phyloP scores from a whole-genome alignment of 192 early-diverging fungal species.

The Entomortierella parvispora region DNA sequence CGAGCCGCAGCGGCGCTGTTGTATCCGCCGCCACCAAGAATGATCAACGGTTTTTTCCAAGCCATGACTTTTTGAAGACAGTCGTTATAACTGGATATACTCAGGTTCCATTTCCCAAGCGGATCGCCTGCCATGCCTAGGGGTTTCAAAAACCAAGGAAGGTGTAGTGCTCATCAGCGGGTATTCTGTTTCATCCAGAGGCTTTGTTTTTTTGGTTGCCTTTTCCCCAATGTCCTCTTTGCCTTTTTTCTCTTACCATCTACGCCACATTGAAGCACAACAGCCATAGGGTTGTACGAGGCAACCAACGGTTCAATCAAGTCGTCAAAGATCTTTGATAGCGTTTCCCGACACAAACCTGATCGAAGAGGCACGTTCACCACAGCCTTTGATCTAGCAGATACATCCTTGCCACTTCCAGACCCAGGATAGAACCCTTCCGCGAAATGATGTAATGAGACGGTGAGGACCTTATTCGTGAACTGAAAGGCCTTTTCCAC shows the following conservation, averaged over 20 bases:
- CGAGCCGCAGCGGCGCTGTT: conserved; percentile 77
- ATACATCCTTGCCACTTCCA: conserved; percentile 5
- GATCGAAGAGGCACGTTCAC: conserved; percentile 82
- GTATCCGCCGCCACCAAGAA: conserved; percentile 61
- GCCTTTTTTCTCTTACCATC: conserved; percentile 36
- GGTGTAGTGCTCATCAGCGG: not conserved
- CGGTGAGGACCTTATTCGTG: conserved; percentile 86
- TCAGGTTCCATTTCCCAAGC: conserved; percentile 54
- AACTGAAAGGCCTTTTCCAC: conserved; percentile 89
- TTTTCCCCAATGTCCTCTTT: not conserved
- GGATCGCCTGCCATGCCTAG: conserved; percentile 54
- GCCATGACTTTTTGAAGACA: conserved; percentile 44
- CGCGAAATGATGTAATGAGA: conserved; percentile 86
- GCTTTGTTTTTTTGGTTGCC: not conserved
- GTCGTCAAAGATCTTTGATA: conserved; percentile 69
- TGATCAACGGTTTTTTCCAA: conserved; percentile 45
- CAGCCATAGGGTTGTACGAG: conserved; percentile 69
- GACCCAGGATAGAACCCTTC: conserved; percentile 82
- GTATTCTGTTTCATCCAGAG: not conserved
- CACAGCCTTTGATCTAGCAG: conserved; percentile 23
- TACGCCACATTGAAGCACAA: conserved; percentile 87
- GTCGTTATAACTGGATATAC: conserved; percentile 27
- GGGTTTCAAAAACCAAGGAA: not conserved
- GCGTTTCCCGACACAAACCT: conserved; percentile 73
- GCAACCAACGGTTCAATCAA: conserved; percentile 64